Evolutionary conservation across 495 filamentous ascomycete species (phyloP).

Genomic region (Lindgomyces ingoldianus): DNA sequence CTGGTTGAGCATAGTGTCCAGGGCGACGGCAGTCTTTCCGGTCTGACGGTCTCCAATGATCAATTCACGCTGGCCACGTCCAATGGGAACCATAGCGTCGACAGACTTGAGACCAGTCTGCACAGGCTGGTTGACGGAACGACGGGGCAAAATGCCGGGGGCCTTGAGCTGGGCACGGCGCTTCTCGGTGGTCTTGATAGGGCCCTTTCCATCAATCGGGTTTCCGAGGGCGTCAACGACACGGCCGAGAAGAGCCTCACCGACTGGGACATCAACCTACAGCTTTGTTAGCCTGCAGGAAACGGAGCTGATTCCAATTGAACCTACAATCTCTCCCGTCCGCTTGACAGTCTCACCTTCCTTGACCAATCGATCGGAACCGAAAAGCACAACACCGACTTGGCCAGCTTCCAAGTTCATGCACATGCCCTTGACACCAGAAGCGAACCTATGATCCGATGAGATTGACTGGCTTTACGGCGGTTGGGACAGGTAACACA

Average conservation of each 20-base stretch:
- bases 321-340: conserved; percentile 96
- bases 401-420: conserved; percentile 99
- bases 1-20: conserved; percentile 98
- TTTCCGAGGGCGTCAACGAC: conserved; percentile 98
- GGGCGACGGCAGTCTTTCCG: conserved; percentile 98
- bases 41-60: conserved; percentile 99
- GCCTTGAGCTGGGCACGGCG: conserved; percentile 98
- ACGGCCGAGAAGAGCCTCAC: conserved; percentile 89
- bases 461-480: conserved; percentile 32
- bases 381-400: conserved; percentile 99
- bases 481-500: conserved; percentile 49
- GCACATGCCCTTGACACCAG: conserved; percentile 99
- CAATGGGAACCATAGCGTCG: conserved; percentile 99
- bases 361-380: conserved; percentile 99
- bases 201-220: conserved; percentile 99
- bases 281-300: conserved; percentile 31
- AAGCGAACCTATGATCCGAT: conserved; percentile 76
- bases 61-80: conserved; percentile 99
- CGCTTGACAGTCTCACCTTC: conserved; percentile 99
- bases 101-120: conserved; percentile 99
- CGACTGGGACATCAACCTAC: conserved; percentile 96
- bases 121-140: conserved; percentile 95
- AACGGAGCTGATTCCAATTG: neutral
- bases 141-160: conserved; percentile 94
- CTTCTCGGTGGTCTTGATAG: conserved; percentile 85